Conservation (phyloP, 257 asterid genomes). For the Solanum sejunctum region DNA sequence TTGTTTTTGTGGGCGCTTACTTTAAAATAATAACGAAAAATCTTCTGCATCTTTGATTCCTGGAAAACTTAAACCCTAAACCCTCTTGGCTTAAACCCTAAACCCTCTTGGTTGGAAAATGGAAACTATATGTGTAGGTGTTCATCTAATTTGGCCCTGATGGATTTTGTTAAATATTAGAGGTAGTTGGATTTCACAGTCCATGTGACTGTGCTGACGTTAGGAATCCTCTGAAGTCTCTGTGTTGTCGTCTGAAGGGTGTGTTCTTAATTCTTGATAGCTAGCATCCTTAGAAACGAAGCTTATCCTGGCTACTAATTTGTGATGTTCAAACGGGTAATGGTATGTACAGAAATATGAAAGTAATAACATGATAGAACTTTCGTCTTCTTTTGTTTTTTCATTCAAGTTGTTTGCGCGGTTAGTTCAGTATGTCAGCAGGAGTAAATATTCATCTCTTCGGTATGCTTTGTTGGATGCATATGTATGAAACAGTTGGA, state of each 20-base stretch:
- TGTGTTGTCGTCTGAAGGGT: not conserved
- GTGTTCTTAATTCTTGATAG: not conserved
- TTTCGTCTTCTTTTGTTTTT: not conserved
- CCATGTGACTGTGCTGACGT: not conserved
- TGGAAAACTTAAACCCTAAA: not conserved
- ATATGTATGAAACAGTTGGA: constrained; percentile 44
- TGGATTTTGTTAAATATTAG: not conserved
- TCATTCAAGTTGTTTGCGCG: not conserved
- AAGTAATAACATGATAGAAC: not conserved
- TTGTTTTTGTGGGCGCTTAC: not conserved
- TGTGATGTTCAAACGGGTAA: not conserved
- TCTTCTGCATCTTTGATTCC: not conserved
- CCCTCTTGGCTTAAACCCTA: not conserved
- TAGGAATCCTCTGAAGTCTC: not conserved
- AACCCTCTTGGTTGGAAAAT: not conserved
- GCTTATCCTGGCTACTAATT: not conserved
- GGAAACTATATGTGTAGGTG: not conserved
- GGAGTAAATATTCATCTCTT: not conserved
- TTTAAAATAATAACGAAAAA: not conserved
- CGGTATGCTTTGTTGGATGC: not conserved
- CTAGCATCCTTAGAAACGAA: not conserved
- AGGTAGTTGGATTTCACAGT: not conserved
- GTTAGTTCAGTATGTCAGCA: not conserved
- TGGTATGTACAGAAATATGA: not conserved
- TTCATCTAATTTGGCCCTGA: not conserved